Conservation (phyloP, 169 alveolate genomes). For the Plasmodium gonderi region DNA sequence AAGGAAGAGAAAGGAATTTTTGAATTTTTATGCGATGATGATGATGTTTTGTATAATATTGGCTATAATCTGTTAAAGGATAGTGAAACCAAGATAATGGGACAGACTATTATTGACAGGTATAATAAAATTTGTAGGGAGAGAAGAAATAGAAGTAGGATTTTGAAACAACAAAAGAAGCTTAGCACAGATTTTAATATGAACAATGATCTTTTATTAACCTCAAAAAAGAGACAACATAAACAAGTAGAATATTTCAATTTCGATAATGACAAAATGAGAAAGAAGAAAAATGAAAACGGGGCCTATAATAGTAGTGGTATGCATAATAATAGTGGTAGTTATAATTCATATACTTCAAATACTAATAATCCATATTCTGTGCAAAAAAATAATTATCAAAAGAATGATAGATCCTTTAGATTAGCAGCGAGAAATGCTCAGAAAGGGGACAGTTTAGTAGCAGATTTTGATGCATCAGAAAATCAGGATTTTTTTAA, state of each 20-base stretch:
- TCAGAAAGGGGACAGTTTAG: slow-evolving; percentile 16
- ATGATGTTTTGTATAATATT: slow-evolving; percentile 34
- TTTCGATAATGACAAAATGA: slow-evolving; percentile 33
- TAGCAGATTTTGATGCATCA: background rate
- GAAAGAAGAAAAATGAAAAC: slow-evolving; percentile 44
- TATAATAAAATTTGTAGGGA: slow-evolving; percentile 68
- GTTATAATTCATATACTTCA: background rate
- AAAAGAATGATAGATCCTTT: slow-evolving; percentile 61
- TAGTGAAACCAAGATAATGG: slow-evolving; percentile 22
- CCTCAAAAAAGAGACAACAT: slow-evolving; percentile 47
- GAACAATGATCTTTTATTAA: slow-evolving; percentile 2
- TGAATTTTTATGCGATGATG: slow-evolving; percentile 62
- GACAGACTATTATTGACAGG: slow-evolving; percentile 36
- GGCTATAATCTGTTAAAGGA: slow-evolving; percentile 32
- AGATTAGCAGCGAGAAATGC: slow-evolving; percentile 75
- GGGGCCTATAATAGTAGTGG: no score
- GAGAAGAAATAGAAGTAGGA: slow-evolving; percentile 60
- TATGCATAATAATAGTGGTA: background rate
- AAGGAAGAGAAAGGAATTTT: slow-evolving; percentile 61
- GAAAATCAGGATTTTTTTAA: background rate
- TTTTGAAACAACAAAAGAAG: slow-evolving; percentile 64
- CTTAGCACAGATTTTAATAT: slow-evolving; percentile 16
- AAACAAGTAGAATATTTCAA: slow-evolving; percentile 60
- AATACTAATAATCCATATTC: slow-evolving; percentile 54
- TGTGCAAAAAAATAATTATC: slow-evolving; percentile 29